Evolutionary conservation across 176 grass and related monocot species (phyloP), one percentile per base, ranked within the genome.

Genomic region (Triticum turgidum): DNA sequence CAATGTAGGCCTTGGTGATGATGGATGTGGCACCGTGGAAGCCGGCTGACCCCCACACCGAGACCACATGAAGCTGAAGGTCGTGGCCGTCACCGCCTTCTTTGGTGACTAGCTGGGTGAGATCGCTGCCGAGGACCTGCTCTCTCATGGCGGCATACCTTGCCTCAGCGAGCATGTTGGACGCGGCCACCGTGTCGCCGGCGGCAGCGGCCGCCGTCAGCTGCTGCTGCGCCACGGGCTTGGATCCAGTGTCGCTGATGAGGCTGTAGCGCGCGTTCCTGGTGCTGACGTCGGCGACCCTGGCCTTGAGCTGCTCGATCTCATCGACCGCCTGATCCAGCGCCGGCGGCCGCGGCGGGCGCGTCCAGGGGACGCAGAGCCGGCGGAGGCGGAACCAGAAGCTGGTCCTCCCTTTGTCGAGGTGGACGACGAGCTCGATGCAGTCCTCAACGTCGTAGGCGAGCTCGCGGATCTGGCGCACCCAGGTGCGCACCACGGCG

Each of bases 361-460:
- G 35, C 35, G 35, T 5, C 35, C 35, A 37, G 35, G 35, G 35
- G 5, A 37, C 35, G 5, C 35, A 37, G 5, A 37, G 5, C 35
- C 35, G 35, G 35, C 35, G 35, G 35, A 37, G 35, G 35, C 35
- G 5, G 35, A 37, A 37, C 35, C 35, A 37, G 35, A 37, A 37
- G 35, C 35, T 37, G 35, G 35, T 37, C 35, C 5, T 41, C 1
- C 39, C 39, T 8, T 41, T 41, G 39, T 41, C 39, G 39, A 41
- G 39, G 39, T 9, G 39, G 39, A 41, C 39, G 39, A 41, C 39
- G 39, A 41, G 39, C 39, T 41, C 39, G 39, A 41, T 1, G 39
- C 61, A 77, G 42, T 85, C 83, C 30, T 85, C 83, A 1, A 67
- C 38, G 4, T 85, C 83, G 0, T 38, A 68, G 7, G 83, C 25